A percentile compares a stretch with the other conserved stretches of the same genome.
Evolutionary conservation across 768 basidiomycete genomes (phyloP).

Genomic region (Russula griseocarnosa): DNA sequence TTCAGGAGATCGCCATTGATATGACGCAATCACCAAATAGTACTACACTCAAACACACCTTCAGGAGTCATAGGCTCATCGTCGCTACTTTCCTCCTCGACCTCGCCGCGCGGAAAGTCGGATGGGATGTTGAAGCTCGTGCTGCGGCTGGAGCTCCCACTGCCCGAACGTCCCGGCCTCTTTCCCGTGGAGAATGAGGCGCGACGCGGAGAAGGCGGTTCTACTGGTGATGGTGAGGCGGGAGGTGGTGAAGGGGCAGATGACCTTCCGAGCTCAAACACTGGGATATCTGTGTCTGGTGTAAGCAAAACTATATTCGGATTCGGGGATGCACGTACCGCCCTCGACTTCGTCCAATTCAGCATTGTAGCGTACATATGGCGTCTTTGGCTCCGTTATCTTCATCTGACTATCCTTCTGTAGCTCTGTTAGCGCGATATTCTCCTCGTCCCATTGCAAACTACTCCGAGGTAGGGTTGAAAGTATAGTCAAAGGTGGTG

Average conservation of each 20-base stretch:
- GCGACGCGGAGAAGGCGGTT: slow-evolving; percentile 60
- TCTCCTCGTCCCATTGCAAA: slow-evolving; percentile 94
- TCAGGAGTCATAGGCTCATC: slow-evolving; percentile 85
- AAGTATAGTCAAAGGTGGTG: neutral
- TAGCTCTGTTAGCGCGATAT: slow-evolving; percentile 86
- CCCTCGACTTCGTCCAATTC: slow-evolving; percentile 82
- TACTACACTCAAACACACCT: slow-evolving; percentile 57
- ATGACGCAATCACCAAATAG: neutral
- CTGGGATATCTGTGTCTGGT: slow-evolving; percentile 66
- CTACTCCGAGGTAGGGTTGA: slow-evolving; percentile 40
- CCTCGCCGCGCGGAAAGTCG: slow-evolving; percentile 46
- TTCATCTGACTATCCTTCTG: slow-evolving; percentile 97
- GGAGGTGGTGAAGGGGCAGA: slow-evolving; percentile 27
- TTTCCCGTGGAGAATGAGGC: slow-evolving; percentile 68
- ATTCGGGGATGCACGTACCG: slow-evolving; percentile 46
- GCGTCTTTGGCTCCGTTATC: slow-evolving; percentile 97
- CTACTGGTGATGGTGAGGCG: slow-evolving; percentile 15
- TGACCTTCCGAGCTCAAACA: slow-evolving; percentile 55
- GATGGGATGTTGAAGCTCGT: slow-evolving; percentile 58
- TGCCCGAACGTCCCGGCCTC: slow-evolving; percentile 53
- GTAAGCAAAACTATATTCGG: neutral
- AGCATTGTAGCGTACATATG: slow-evolving; percentile 87
- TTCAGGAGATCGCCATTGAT: slow-evolving; percentile 11
- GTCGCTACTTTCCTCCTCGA: slow-evolving; percentile 47
- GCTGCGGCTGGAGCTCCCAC: slow-evolving; percentile 66